Conservation (phyloP, 495 filamentous ascomycete species). For the Xylaria curta region DNA sequence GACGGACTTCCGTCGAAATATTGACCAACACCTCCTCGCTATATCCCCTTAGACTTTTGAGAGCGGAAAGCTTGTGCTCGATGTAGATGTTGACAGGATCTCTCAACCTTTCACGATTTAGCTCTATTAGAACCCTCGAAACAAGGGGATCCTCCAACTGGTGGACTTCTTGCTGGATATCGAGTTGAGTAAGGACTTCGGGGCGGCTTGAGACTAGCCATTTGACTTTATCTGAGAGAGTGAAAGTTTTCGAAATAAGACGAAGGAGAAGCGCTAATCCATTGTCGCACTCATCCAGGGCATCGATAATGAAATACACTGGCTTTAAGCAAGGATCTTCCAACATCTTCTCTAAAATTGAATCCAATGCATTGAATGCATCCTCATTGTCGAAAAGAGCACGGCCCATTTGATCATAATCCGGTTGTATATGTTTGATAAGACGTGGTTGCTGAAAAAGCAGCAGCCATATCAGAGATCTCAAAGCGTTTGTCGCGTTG, state of each 20-base stretch:
- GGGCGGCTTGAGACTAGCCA: not conserved
- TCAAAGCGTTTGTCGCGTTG: no score
- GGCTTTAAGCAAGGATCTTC: not conserved
- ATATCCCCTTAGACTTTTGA: not conserved
- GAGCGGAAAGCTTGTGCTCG: not conserved
- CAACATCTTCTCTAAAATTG: not conserved
- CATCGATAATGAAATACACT: not conserved
- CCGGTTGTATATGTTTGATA: not conserved
- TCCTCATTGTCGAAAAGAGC: not conserved
- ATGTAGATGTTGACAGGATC: not conserved
- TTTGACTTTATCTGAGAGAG: not conserved
- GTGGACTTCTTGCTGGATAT: not conserved
- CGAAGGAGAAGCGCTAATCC: not conserved
- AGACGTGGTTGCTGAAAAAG: not conserved
- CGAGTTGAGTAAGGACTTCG: not conserved
- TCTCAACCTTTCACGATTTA: not conserved
- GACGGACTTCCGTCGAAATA: not conserved
- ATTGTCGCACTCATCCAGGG: not conserved
- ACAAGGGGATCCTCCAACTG: not conserved
- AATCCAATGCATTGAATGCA: not conserved
- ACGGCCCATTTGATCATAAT: not conserved
- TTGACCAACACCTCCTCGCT: not conserved
- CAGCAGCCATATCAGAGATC: not conserved
- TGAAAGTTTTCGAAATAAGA: not conserved
- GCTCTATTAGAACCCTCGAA: not conserved